These are phyloP conservation scores for Alnus rubra DNA, from an alignment of 306 rosid species.

Conservation along the genomic window DNA sequence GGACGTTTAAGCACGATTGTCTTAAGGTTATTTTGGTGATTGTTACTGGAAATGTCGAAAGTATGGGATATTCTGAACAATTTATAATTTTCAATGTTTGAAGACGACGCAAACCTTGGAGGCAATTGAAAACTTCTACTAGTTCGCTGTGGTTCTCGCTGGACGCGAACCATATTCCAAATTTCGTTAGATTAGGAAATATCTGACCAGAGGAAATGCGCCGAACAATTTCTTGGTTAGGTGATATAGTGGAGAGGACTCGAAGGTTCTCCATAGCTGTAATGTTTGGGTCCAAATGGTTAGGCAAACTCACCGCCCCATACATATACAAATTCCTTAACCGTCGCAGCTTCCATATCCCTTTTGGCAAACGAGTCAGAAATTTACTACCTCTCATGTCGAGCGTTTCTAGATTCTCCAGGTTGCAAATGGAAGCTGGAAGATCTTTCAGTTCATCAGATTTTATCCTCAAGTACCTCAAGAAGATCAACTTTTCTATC, in stretches of 20 bases:
- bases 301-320: not conserved
- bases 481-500: not conserved
- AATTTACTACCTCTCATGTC: not conserved
- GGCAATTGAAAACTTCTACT: not conserved
- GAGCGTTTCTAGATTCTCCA: not conserved
- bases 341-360: not conserved
- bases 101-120: not conserved
- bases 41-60: not conserved
- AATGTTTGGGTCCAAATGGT: not conserved
- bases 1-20: not conserved
- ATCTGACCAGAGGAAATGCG: too few relatives aligned
- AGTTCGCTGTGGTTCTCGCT: too few relatives aligned
- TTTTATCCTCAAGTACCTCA: not conserved
- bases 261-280: not conserved
- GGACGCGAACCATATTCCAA: not conserved
- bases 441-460: not conserved
- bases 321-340: not conserved
- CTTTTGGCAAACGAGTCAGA: not conserved
- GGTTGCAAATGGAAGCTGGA: not conserved
- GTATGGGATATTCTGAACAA: not conserved
- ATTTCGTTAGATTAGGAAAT: not conserved
- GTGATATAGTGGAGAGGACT: not conserved
- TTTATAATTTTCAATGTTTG: not conserved
- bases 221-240: too few relatives aligned
- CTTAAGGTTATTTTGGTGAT: slow-evolving; percentile 15